Conservation (phyloP, 805 yeast genomes). For the Candida wancherniae region DNA sequence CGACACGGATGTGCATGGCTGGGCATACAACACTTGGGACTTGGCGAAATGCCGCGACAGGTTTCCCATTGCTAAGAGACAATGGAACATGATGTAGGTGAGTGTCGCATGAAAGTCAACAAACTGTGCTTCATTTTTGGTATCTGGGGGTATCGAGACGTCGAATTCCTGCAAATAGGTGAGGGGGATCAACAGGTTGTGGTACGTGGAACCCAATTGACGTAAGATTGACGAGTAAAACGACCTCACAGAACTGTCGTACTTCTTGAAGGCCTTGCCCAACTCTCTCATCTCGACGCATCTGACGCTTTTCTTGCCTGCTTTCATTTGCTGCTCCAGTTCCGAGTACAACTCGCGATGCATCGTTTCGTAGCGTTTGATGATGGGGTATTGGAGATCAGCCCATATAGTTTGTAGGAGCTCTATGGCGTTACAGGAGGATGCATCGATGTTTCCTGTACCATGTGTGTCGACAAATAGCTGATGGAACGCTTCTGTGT, state of each 20-base stretch:
- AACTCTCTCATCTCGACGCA: conserved; percentile 54
- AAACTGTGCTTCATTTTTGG: background rate
- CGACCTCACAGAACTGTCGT: conserved; percentile 40
- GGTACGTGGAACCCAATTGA: conserved; percentile 33
- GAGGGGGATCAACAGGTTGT: conserved; percentile 32
- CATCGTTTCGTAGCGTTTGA: conserved; percentile 49
- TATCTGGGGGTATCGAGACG: conserved; percentile 12
- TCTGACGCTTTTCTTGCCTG: conserved; percentile 17
- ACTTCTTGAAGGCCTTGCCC: conserved; percentile 48
- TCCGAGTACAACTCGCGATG: conserved; percentile 25
- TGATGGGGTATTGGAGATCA: conserved; percentile 59
- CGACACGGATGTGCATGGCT: conserved; percentile 13
- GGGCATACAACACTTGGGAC: conserved; percentile 9
- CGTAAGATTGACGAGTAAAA: conserved; percentile 45
- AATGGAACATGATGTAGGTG: conserved; percentile 11
- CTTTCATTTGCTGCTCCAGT: conserved; percentile 13
- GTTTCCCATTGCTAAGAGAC: conserved; percentile 17
- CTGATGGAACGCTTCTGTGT: conserved; percentile 29
- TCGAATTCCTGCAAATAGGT: conserved; percentile 26
- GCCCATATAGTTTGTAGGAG: conserved; percentile 50
- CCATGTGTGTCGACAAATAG: conserved; percentile 2
- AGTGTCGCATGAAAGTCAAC: conserved; percentile 13
- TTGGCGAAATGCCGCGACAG: conserved; percentile 13
- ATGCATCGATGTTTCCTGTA: conserved; percentile 9
- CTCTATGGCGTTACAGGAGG: conserved; percentile 34